A percentile compares a stretch with the other conserved stretches of the same genome.
These are phyloP conservation scores for Lentinula detonsa DNA, from an alignment of 768 basidiomycete species.

Conservation along the genomic window DNA sequence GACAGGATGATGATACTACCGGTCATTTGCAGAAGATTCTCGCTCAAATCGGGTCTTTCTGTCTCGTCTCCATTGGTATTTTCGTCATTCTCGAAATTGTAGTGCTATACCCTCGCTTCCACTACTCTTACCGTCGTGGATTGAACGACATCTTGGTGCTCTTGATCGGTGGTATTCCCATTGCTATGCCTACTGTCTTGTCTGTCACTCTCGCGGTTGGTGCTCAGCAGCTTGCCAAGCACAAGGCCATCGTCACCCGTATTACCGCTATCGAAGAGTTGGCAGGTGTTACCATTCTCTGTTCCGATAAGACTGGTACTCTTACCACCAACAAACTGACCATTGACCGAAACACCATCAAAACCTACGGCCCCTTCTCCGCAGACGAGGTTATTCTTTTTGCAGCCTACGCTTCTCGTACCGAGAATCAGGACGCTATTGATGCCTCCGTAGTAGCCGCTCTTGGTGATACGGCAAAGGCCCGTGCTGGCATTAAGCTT, in stretches of 20 bases:
- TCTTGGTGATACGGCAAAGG: constrained; percentile 62
- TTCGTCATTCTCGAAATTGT: constrained; percentile 95
- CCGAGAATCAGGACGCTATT: constrained; percentile 99
- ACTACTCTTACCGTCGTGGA: constrained; percentile 86
- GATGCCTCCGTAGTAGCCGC: constrained; percentile 82
- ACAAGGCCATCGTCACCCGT: constrained; percentile 99
- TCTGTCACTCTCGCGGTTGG: constrained; percentile 98
- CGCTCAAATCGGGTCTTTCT: constrained; percentile 97
- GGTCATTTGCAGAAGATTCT: constrained; percentile 99
- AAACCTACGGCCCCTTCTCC: constrained; percentile 84
- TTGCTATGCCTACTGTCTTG: constrained; percentile 98
- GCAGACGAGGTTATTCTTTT: constrained; percentile 90
- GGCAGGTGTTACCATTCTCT: constrained; percentile 96
- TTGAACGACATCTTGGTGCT: constrained; percentile 97
- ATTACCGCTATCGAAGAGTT: constrained; percentile 99
- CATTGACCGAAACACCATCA: constrained; percentile 88
- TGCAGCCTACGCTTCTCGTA: constrained; percentile 93
- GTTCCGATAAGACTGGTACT: constrained; percentile 98
- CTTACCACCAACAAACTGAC: constrained; percentile 99
- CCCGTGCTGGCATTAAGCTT: constrained; percentile 90
- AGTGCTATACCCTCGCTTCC: constrained; percentile 89
- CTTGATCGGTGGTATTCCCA: constrained; percentile 99
- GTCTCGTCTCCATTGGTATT: constrained; percentile 90
- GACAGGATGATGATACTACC: constrained; percentile 95
- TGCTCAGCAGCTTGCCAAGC: constrained; percentile 97